phyloP scores from a whole-genome alignment of 306 rosid species.

The Rubus parviflorus region DNA sequence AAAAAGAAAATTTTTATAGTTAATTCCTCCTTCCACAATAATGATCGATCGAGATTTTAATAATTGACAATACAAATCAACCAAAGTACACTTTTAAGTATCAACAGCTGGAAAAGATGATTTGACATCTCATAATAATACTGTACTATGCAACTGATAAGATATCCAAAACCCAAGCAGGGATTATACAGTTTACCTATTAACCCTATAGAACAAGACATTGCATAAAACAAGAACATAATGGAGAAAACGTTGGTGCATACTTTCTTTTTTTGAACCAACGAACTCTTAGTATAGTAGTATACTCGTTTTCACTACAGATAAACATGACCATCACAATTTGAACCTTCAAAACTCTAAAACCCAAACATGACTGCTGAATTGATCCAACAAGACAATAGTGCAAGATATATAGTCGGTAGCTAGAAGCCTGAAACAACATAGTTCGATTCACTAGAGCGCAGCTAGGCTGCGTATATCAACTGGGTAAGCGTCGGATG shows the following conservation, averaged over 20 bases:
- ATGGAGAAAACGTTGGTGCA: background rate
- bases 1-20: too few species aligned
- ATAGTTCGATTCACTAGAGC: slow-evolving; percentile 23
- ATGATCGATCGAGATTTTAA: background rate
- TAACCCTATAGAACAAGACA: background rate
- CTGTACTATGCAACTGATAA: background rate
- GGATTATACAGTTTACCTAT: background rate
- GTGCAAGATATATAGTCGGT: background rate
- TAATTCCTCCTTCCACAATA: background rate
- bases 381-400: background rate
- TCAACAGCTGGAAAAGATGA: background rate
- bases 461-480: slow-evolving; percentile 73
- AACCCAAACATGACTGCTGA: background rate
- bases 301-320: background rate
- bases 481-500: slow-evolving; percentile 82
- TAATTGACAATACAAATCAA: background rate
- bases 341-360: background rate
- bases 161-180: background rate
- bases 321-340: background rate
- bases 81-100: background rate
- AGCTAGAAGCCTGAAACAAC: background rate
- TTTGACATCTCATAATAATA: background rate
- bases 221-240: background rate
- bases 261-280: background rate
- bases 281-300: background rate